Base-by-base conservation (phyloP, 768 basidiomycete genomes). In the Fomitopsis serialis region DNA sequence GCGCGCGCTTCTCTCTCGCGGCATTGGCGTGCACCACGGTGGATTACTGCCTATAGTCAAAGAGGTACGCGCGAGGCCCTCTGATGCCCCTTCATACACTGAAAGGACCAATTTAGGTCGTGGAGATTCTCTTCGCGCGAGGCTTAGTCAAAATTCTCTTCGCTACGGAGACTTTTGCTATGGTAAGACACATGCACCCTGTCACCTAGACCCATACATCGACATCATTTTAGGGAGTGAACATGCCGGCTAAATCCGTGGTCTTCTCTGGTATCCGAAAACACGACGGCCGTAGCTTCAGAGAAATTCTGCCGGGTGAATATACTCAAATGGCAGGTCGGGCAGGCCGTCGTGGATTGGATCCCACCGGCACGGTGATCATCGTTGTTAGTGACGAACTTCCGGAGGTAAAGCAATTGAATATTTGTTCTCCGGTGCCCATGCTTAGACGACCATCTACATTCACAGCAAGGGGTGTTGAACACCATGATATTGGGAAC, bases 241-340 rank as follows among this genome's bases (percentile, higher is more conserved):
- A 99, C 70, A 99, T 99, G 97, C 97, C 97, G 19, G 92, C 97
- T 2, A 89, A 85, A 76, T 94, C 87, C 62, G 97, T 99, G 3
- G 97, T 98, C 7, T 99, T 98, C 70, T 95, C 97, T 3, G 85
- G 81, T 43, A 95, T 89, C 48, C 80, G 93, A 43, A 99, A 99
- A 66, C 96, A 98, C 64, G 97, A 99, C 59, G 97, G 97, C 4
- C 81, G 84, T 25, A 85, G 72, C 59, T 99, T 99, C 76, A 82
- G 97, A 55, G 91, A 93, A 37, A 85, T 96, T 32, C 70, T 92
- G 1, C 87, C 92, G 23, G 94, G 91, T 37, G 93, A 94, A 70
- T 98, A 98, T 65, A 99, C 96, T 0, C 97, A 99, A 63, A 99
- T 99, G 97, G 95, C 97, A 8, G 97, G 97, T 5, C 87, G 97